phyloP scores from a whole-genome alignment of 2,329 filamentous ascomycete genomes.

The Aspergillus pseudoglaucus region DNA sequence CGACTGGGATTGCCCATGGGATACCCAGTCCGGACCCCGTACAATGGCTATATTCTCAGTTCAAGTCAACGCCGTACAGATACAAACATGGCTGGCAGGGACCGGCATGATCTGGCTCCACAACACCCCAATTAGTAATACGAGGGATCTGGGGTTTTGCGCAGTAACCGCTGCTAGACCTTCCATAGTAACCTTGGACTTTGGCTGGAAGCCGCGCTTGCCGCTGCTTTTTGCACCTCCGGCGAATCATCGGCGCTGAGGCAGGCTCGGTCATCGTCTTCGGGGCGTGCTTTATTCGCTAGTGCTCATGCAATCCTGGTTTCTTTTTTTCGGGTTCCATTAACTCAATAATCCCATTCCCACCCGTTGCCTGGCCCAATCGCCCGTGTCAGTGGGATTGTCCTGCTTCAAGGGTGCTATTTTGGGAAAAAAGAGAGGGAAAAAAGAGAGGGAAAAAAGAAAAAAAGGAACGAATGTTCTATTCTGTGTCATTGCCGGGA shows the following conservation, averaged over 20 bases:
- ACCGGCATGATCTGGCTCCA: background rate
- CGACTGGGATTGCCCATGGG: too few relatives aligned
- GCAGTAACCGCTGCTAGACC: slow-evolving; percentile 25
- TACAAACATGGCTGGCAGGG: background rate
- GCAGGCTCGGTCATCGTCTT: background rate
- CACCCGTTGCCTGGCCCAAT: background rate
- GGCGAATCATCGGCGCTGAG: background rate
- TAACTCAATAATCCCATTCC: background rate
- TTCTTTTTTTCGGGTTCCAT: background rate
- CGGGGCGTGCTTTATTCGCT: background rate
- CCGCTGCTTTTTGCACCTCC: slow-evolving; percentile 16
- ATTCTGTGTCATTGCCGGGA: background rate
- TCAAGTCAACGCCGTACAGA: too few relatives aligned
- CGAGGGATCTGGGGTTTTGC: slow-evolving; percentile 23
- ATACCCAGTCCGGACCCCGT: too few relatives aligned
- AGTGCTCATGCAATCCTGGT: background rate
- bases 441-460: slow-evolving; percentile 4
- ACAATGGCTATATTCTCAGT: too few relatives aligned
- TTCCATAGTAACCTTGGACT: slow-evolving; percentile 4
- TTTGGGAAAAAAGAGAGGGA: slow-evolving; percentile 1
- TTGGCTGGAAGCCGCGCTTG: slow-evolving; percentile 34
- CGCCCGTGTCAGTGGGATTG: too few relatives aligned
- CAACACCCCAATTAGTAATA: background rate
- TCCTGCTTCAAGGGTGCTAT: background rate
- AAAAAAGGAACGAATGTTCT: background rate